phyloP scores from a whole-genome alignment of 2,329 filamentous ascomycete species.

The Cladosporium sp. region DNA sequence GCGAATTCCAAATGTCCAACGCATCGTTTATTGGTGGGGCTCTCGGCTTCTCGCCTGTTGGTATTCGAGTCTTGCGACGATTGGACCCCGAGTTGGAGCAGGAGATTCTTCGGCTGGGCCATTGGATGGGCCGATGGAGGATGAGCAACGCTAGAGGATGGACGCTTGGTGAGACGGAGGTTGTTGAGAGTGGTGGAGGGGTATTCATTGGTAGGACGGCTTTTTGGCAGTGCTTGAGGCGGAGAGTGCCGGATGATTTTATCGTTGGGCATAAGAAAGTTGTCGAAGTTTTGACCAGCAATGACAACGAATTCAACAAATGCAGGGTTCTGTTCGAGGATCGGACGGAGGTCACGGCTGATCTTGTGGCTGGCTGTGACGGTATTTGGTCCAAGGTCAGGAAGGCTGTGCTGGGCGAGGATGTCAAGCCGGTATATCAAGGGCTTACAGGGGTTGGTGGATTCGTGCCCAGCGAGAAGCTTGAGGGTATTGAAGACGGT shows the following conservation, averaged over 20 bases:
- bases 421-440: slow-evolving; percentile 32
- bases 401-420: slow-evolving; percentile 34
- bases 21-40: slow-evolving; percentile 11
- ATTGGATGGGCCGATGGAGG: slow-evolving; percentile 5
- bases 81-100: slow-evolving; percentile 8
- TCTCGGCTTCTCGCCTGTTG: slow-evolving; percentile 9
- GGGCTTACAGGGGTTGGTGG: slow-evolving; percentile 45
- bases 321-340: slow-evolving; percentile 13
- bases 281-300: slow-evolving; percentile 3
- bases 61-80: slow-evolving; percentile 9
- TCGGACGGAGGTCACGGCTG: background rate
- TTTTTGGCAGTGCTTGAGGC: slow-evolving; percentile 9
- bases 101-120: slow-evolving; percentile 3
- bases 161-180: background rate
- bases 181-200: background rate
- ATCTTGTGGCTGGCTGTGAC: slow-evolving; percentile 17
- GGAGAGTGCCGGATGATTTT: slow-evolving; percentile 4
- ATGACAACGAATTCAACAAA: background rate
- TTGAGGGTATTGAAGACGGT: slow-evolving; percentile 24
- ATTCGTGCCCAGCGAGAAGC: slow-evolving; percentile 36
- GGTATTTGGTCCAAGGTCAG: slow-evolving; percentile 19
- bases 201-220: slow-evolving; percentile 8
- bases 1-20: background rate
- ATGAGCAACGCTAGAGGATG: slow-evolving; percentile 11
- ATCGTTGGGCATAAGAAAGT: slow-evolving; percentile 4